phyloP scores from a whole-genome alignment of 192 early-diverging fungal genomes.

The Umbelopsis vinacea region DNA sequence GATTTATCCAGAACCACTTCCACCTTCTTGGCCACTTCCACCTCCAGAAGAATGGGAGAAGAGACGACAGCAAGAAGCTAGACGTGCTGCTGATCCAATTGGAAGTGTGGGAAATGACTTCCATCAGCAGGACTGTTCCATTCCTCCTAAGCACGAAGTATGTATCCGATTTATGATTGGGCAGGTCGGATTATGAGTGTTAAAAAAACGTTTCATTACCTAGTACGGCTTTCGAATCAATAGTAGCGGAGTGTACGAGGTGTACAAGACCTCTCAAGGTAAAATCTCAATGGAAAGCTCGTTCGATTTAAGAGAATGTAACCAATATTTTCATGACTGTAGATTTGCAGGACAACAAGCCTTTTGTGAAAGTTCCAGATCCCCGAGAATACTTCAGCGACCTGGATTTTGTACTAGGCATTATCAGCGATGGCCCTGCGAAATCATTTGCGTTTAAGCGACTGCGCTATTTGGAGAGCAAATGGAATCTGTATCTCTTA shows the following conservation, averaged over 20 bases:
- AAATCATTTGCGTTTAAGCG: constrained; percentile 88
- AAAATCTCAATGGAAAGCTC: background rate
- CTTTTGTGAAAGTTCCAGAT: constrained; percentile 61
- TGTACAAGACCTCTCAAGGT: constrained; percentile 41
- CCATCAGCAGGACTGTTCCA: constrained; percentile 29
- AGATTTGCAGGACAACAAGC: constrained; percentile 29
- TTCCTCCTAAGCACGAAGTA: constrained; percentile 40
- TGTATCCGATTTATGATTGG: background rate
- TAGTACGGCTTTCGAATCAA: constrained; percentile 53
- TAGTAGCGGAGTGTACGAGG: constrained; percentile 65
- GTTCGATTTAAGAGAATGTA: background rate
- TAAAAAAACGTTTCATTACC: background rate
- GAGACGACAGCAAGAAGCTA: constrained; percentile 12
- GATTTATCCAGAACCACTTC: constrained; percentile 82
- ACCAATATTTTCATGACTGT: constrained; percentile 10
- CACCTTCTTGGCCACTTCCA: constrained; percentile 62
- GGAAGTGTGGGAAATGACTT: constrained; percentile 41
- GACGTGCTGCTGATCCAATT: constrained; percentile 25
- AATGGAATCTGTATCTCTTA: constrained; percentile 87
- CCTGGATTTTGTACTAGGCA: constrained; percentile 72
- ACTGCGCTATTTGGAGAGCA: constrained; percentile 84
- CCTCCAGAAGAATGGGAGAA: background rate
- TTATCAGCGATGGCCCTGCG: constrained; percentile 83
- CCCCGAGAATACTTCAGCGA: constrained; percentile 77
- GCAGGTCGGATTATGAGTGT: background rate